phyloP scores from a whole-genome alignment of 2,329 filamentous ascomycete species.

The Nakataea oryzae region DNA sequence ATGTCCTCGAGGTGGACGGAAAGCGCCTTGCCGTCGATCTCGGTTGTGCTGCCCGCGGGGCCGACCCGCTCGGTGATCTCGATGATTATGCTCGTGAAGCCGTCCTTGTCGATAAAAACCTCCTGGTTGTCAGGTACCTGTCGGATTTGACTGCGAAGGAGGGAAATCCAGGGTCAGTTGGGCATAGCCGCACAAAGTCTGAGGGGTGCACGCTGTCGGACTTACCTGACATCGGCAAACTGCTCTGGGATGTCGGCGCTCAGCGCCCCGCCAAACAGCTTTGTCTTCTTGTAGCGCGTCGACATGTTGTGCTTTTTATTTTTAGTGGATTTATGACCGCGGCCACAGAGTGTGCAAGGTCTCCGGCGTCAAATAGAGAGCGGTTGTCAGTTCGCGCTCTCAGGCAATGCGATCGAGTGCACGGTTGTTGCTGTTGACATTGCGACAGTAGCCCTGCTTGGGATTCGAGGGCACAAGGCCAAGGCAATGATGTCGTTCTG shows the following conservation, averaged over 20 bases:
- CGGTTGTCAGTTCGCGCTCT: background rate
- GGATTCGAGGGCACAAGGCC: background rate
- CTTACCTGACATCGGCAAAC: conserved; percentile 64
- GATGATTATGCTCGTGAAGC: conserved; percentile 79
- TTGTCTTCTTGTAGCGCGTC: conserved; percentile 39
- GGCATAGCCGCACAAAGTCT: no score
- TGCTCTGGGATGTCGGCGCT: conserved; percentile 54
- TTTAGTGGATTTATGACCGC: background rate
- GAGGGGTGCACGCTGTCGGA: background rate
- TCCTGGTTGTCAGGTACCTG: conserved; percentile 84
- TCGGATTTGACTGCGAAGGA: conserved; percentile 49
- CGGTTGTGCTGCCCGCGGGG: conserved; percentile 36
- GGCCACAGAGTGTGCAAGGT: background rate
- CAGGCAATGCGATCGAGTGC: background rate
- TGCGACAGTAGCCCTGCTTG: background rate
- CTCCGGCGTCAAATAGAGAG: background rate
- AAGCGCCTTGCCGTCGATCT: conserved; percentile 60
- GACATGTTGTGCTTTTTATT: conserved; percentile 38
- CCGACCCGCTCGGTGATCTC: conserved; percentile 81
- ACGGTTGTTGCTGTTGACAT: background rate
- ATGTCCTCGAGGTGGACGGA: conserved; percentile 61
- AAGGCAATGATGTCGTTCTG: background rate
- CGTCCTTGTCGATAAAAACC: conserved; percentile 75
- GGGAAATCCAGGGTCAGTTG: background rate
- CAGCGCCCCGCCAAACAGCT: conserved; percentile 65